Evolutionary conservation across 2,329 filamentous ascomycete species (phyloP).

Genomic region (Trichoderma simmonsii): DNA sequence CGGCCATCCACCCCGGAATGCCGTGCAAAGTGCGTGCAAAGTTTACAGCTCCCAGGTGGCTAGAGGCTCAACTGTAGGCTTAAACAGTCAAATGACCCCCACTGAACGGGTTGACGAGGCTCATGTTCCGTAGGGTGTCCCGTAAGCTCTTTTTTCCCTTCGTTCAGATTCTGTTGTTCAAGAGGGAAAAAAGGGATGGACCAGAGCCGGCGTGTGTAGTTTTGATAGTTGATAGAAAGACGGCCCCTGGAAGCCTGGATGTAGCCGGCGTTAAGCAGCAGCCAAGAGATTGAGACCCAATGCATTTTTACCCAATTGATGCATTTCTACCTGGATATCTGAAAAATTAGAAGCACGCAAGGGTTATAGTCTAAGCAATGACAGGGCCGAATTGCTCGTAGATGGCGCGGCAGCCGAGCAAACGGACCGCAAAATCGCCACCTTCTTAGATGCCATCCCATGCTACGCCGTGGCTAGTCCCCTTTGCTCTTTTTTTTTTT

Average conservation of each 20-base stretch:
- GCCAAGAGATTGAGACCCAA: background rate
- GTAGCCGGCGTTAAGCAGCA: background rate
- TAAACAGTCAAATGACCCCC: background rate
- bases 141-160: background rate
- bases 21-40: background rate
- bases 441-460: background rate
- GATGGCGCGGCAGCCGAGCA: background rate
- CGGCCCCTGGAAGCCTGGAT: background rate
- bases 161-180: background rate
- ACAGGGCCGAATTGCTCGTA: background rate
- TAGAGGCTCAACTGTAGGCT: background rate
- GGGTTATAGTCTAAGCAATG: background rate
- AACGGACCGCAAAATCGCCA: background rate
- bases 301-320: background rate
- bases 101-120: background rate
- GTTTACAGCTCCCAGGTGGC: background rate
- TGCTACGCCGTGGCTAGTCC: background rate
- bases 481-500: background rate
- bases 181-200: background rate
- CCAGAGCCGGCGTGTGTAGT: background rate
- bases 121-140: background rate
- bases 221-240: background rate
- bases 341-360: background rate
- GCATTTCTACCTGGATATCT: background rate
- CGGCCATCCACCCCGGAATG: background rate